phyloP scores from a whole-genome alignment of 345 rosid genomes.

The Syzygium grande region DNA sequence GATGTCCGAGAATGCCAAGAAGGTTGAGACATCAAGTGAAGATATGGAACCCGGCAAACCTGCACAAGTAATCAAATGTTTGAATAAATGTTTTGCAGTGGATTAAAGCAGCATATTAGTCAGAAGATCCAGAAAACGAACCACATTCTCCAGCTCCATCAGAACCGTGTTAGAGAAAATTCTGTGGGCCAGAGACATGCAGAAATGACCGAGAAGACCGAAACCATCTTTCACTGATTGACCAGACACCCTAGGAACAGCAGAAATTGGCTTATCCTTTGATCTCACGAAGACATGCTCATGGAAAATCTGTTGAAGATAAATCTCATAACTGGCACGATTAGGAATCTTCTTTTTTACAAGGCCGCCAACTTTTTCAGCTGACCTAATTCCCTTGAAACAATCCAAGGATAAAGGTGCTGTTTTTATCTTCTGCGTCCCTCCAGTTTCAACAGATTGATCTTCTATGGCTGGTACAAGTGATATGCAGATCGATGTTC shows the following conservation, averaged over 20 bases:
- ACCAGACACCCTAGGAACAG: conserved; percentile 29
- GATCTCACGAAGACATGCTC: conserved; percentile 49
- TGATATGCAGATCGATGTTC: conserved; percentile 64
- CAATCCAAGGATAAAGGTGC: conserved; percentile 30
- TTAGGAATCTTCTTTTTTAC: conserved; percentile 42
- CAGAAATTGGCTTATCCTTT: conserved; percentile 34
- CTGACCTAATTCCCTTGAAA: conserved; percentile 30
- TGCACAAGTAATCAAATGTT: conserved; percentile 10
- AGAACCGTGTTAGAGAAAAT: conserved; percentile 71
- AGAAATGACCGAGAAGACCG: conserved; percentile 80
- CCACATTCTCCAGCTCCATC: conserved; percentile 73
- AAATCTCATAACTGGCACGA: conserved; percentile 60
- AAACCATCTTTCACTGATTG: conserved; percentile 42
- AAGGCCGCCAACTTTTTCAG: conserved; percentile 22
- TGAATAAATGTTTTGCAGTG: neutral
- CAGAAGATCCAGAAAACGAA: conserved; percentile 13
- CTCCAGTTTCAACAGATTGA: conserved; percentile 20
- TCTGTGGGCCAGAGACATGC: conserved; percentile 81
- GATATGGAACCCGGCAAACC: conserved; percentile 81
- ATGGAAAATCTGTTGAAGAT: conserved; percentile 73
- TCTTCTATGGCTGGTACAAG: conserved; percentile 42
- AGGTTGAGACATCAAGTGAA: conserved; percentile 82
- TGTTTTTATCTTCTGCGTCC: conserved; percentile 25
- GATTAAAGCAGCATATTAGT: neutral
- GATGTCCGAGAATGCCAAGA: conserved; percentile 93